Conservation (phyloP, 2,329 filamentous ascomycete species). For the Colletotrichum trifolii region DNA sequence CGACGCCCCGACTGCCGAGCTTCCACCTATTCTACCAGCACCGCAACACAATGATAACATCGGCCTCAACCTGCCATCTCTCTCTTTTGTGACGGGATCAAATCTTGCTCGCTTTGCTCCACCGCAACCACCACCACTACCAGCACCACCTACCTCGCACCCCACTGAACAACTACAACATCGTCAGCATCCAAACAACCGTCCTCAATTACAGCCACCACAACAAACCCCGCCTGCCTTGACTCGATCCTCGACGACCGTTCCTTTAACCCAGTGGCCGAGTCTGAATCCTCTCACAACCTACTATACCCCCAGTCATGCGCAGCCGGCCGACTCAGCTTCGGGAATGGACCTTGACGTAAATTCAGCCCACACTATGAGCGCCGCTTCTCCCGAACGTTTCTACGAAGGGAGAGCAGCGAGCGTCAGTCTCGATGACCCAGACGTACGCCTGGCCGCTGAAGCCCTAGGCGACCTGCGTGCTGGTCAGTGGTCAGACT, state of each 20-base stretch:
- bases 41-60: conserved; percentile 40
- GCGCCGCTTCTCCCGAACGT: conserved; percentile 59
- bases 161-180: conserved; percentile 29
- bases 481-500: conserved; percentile 64
- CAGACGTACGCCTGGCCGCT: conserved; percentile 76
- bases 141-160: conserved; percentile 23
- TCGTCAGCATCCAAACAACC: conserved; percentile 33
- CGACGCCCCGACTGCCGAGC: conserved; percentile 50
- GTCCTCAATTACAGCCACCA: conserved; percentile 12
- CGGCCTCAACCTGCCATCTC: conserved; percentile 52
- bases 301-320: conserved; percentile 59
- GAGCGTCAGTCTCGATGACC: conserved; percentile 71
- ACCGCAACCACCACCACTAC: conserved; percentile 37
- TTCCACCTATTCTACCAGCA: conserved; percentile 54
- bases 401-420: conserved; percentile 56
- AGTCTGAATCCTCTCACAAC: conserved; percentile 61
- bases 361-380: conserved; percentile 52
- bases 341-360: conserved; percentile 61
- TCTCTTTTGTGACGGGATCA: conserved; percentile 53
- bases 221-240: conserved; percentile 38
- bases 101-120: conserved; percentile 40
- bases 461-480: conserved; percentile 80
- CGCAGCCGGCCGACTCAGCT: conserved; percentile 56
- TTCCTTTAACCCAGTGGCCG: conserved; percentile 55
- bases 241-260: conserved; percentile 38